Conservation (phyloP, 1,139 yeast species). For the Kodamaea plutei region DNA sequence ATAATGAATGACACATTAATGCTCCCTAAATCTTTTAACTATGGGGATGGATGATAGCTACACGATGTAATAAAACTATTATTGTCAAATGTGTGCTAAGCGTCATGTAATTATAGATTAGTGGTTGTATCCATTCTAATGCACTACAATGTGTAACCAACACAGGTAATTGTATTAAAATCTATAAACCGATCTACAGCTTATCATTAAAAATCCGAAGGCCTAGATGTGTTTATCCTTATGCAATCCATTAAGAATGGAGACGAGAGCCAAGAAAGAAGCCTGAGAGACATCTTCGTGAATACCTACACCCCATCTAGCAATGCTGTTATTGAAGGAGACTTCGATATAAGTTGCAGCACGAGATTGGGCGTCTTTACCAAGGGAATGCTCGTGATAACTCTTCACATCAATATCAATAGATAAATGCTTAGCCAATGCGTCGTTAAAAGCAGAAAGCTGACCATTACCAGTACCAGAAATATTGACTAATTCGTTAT, state of each 20-base stretch:
- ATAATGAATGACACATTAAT: too few relatives aligned
- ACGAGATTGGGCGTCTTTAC: conserved; percentile 76
- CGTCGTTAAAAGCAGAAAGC: conserved; percentile 83
- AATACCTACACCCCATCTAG: conserved; percentile 92
- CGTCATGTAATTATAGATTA: too few relatives aligned
- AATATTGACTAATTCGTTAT: conserved; percentile 46
- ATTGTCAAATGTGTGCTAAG: too few relatives aligned
- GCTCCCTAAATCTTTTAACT: too few relatives aligned
- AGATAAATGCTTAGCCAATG: conserved; percentile 57
- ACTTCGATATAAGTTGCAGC: conserved; percentile 89
- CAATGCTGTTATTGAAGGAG: conserved; percentile 37
- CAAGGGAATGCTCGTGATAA: conserved; percentile 91
- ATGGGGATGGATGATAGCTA: too few relatives aligned
- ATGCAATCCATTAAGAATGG: conserved; percentile 58
- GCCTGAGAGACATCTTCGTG: conserved; percentile 92
- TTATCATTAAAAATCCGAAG: too few relatives aligned
- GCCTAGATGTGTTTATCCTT: conserved; percentile 10
- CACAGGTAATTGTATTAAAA: too few relatives aligned
- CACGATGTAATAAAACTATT: too few relatives aligned
- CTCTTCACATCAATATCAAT: conserved; percentile 66
- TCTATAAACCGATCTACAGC: too few relatives aligned
- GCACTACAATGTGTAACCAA: too few relatives aligned
- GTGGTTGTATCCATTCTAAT: too few relatives aligned
- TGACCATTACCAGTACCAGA: conserved; percentile 92
- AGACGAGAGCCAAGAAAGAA: conserved; percentile 72